Conservation (phyloP, 2,329 filamentous ascomycete species). For the Didymella segeticola region DNA sequence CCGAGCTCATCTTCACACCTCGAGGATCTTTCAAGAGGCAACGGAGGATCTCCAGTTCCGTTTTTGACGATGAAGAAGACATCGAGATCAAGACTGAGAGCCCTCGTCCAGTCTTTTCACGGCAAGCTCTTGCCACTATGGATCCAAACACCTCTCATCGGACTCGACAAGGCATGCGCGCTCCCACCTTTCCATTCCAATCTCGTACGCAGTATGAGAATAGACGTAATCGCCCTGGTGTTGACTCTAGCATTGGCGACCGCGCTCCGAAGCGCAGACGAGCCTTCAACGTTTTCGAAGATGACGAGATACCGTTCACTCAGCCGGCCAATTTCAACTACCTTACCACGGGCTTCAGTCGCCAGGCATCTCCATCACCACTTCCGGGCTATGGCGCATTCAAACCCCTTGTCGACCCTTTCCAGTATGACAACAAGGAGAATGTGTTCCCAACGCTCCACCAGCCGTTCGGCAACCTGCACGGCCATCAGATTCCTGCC, state of each 20-base stretch:
- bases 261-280: conserved; percentile 44
- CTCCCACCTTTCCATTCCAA: conserved; percentile 26
- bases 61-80: conserved; percentile 49
- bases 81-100: conserved; percentile 47
- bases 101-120: conserved; percentile 33
- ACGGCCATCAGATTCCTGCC: conserved; percentile 29
- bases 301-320: conserved; percentile 44
- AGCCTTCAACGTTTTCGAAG: conserved; percentile 52
- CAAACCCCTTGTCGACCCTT: conserved; percentile 38
- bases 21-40: conserved; percentile 51
- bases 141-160: conserved; percentile 42
- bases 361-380: conserved; percentile 34
- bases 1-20: conserved; percentile 67
- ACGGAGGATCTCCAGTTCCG: conserved; percentile 54
- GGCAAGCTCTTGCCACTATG: conserved; percentile 41
- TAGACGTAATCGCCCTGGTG: conserved; percentile 39
- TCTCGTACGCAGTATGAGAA: conserved; percentile 40
- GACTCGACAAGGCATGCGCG: conserved; percentile 37
- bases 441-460: conserved; percentile 35
- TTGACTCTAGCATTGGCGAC: conserved; percentile 36
- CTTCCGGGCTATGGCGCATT: conserved; percentile 34
- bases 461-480: conserved; percentile 35
- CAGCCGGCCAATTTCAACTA: conserved; percentile 44
- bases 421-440: conserved; percentile 45
- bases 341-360: conserved; percentile 43